Evolutionary conservation across 768 basidiomycete genomes (phyloP).

Genomic region (Boletus tylopilopsis): DNA sequence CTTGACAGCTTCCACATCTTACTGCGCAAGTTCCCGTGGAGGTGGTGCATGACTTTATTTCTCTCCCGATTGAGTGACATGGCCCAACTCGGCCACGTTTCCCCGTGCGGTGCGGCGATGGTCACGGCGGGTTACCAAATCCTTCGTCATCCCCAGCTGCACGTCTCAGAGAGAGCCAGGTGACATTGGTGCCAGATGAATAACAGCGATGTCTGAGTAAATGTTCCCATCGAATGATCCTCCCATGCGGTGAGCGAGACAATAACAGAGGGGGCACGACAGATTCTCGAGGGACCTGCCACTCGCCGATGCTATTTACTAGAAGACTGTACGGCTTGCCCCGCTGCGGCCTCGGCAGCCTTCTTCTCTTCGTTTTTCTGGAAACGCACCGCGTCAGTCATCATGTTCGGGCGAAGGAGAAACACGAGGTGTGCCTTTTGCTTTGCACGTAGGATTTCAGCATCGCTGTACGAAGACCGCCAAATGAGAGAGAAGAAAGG

Average conservation of each 20-base stretch:
- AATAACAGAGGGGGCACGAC: constrained; percentile 3
- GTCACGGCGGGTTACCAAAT: constrained; percentile 16
- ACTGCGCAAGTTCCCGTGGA: constrained; percentile 5
- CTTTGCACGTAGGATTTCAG: constrained; percentile 69
- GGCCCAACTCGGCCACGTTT: constrained; percentile 9
- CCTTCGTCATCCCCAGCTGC: not conserved
- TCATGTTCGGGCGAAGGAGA: not conserved
- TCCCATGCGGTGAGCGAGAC: not conserved
- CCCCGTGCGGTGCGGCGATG: constrained; percentile 24
- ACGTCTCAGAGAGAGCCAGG: not conserved
- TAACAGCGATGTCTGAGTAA: constrained; percentile 9
- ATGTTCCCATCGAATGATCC: constrained; percentile 15
- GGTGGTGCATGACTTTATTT: not conserved
- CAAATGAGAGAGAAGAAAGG: constrained; percentile 23
- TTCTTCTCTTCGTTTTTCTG: constrained; percentile 58
- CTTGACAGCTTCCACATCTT: constrained; percentile 10
- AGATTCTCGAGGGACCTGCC: constrained; percentile 18
- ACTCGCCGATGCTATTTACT: constrained; percentile 36
- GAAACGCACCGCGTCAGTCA: constrained; percentile 7
- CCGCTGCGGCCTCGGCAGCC: constrained; percentile 26
- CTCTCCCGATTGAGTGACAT: constrained; percentile 14
- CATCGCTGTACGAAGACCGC: constrained; percentile 51
- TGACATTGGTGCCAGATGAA: constrained; percentile 17
- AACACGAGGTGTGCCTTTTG: constrained; percentile 55
- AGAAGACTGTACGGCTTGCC: no score